Conservation (phyloP, 2,329 filamentous ascomycete genomes). For the Colletotrichum liaoningense region DNA sequence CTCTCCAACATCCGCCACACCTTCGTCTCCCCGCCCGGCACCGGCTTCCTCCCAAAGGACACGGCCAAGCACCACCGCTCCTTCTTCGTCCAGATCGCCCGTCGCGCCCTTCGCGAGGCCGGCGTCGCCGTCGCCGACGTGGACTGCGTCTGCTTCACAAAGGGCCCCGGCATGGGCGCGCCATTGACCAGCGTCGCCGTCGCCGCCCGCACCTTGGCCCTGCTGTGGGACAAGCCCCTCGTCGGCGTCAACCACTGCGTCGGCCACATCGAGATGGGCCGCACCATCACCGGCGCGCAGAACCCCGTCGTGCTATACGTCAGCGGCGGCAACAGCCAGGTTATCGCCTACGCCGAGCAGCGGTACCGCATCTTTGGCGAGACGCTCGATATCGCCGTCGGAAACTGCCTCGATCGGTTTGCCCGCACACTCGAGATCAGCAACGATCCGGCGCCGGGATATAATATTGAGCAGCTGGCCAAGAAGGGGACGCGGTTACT, state of each 20-base stretch:
- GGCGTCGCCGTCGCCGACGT: constrained; percentile 72
- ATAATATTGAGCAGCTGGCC: constrained; percentile 97
- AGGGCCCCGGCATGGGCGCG: constrained; percentile 96
- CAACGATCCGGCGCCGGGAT: constrained; percentile 96
- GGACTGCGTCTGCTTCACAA: constrained; percentile 95
- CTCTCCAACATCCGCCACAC: constrained; percentile 96
- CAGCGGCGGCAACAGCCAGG: constrained; percentile 95
- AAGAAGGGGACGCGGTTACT: constrained; percentile 78
- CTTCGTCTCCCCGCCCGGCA: constrained; percentile 89
- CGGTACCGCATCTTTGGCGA: constrained; percentile 98
- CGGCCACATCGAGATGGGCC: constrained; percentile 98
- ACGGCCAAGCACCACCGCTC: constrained; percentile 91
- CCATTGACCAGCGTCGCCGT: constrained; percentile 89
- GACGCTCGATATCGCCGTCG: constrained; percentile 96
- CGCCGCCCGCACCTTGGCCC: constrained; percentile 81
- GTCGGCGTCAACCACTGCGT: constrained; percentile 98
- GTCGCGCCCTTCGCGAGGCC: constrained; percentile 80
- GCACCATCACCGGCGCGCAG: constrained; percentile 87
- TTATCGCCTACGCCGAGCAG: constrained; percentile 95
- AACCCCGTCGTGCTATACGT: constrained; percentile 98
- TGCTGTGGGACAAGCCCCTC: constrained; percentile 89
- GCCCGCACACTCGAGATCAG: constrained; percentile 90
- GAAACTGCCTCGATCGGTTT: constrained; percentile 96
- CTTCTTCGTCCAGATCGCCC: constrained; percentile 86
- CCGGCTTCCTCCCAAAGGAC: constrained; percentile 96